Base-by-base conservation (phyloP, 495 filamentous ascomycete species). In the Aspergillus leporis region DNA sequence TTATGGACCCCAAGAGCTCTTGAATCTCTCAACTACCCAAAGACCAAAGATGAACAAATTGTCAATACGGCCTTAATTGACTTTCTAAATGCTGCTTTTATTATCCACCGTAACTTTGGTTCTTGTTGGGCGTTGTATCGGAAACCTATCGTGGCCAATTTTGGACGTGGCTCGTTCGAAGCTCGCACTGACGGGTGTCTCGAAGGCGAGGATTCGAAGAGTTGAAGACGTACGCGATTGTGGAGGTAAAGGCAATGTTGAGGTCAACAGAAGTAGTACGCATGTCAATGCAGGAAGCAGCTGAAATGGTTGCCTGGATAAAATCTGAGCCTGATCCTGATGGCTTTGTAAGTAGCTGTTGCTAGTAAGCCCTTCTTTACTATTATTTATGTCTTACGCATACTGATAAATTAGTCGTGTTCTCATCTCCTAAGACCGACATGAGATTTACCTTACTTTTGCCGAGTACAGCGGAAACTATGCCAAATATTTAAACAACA, bases 41-140 rank as follows among this genome's bases (percentile, higher is more conserved):
- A 45, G 7, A 79, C 81, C 18, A 51, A 61, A 30, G 53, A 61
- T 32, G 53, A 61, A 36, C 59, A 61, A 28, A 61, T 61, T 34
- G 59, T 61, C 43, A 61, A 61, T 21, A 34, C 53, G 4, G 59
- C 59, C 16, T 19, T 61, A 3, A 16, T 56, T 2, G 28, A 16
- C 48, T 61, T 61, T 36, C 25, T 61, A 14, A 61, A 43, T n/a
- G n/a, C n/a, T 43, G 53, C 59, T 3, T 22, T 61, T 10, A 61
- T 30, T 1, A 32, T 55, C 1, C 59, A 50, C 34, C 32, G 23
- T 22, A 2, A 5, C 5, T 7, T 36, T 4, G n/a, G 4, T 9
- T n/a, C 0, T 21, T 16, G 23, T 5, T 63, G 56, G 61, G 55
- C 55, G 7, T 13, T 52, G 12, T 45, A 63, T 23, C n/a, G 55